A percentile compares a stretch with the other conserved stretches of the same genome.
Evolutionary conservation across 2,329 filamentous ascomycete genomes (phyloP).

Genomic region (Septoria linicola): DNA sequence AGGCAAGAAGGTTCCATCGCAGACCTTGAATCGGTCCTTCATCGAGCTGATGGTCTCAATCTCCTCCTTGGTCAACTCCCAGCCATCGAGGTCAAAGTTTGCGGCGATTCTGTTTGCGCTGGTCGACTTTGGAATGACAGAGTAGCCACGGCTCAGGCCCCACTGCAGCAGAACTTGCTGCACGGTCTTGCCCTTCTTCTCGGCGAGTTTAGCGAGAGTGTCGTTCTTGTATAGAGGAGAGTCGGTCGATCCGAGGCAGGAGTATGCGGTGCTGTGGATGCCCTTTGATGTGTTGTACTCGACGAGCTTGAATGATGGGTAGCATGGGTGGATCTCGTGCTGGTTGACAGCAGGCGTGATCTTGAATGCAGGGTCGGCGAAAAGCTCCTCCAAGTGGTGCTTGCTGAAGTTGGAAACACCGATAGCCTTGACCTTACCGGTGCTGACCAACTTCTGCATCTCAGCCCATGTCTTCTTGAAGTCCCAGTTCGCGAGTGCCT

Average conservation of each 20-base stretch:
- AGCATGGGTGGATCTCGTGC: conserved; percentile 77
- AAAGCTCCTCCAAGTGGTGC: conserved; percentile 70
- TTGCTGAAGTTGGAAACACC: conserved; percentile 80
- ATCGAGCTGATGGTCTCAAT: conserved; percentile 66
- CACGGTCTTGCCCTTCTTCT: conserved; percentile 64
- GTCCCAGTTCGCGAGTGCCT: conserved; percentile 74
- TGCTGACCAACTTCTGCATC: conserved; percentile 53
- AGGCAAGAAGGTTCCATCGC: conserved; percentile 49
- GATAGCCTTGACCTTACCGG: conserved; percentile 74
- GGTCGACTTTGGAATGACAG: conserved; percentile 82
- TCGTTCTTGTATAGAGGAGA: conserved; percentile 68
- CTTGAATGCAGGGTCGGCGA: conserved; percentile 64
- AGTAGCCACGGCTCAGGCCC: conserved; percentile 78
- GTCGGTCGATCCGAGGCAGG: conserved; percentile 69
- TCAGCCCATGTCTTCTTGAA: conserved; percentile 71
- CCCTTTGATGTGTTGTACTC: conserved; percentile 69
- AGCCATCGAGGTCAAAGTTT: conserved; percentile 74
- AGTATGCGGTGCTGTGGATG: conserved; percentile 74
- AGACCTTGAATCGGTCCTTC: conserved; percentile 78
- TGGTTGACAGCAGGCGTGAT: conserved; percentile 72
- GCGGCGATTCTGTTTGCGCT: conserved; percentile 69
- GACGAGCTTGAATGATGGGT: conserved; percentile 76
- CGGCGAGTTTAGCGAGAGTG: conserved; percentile 58
- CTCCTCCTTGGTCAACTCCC: conserved; percentile 71
- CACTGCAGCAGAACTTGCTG: conserved; percentile 78